Conservation (phyloP, 2,329 filamentous ascomycete genomes). For the Corniculantispora saksenae region DNA sequence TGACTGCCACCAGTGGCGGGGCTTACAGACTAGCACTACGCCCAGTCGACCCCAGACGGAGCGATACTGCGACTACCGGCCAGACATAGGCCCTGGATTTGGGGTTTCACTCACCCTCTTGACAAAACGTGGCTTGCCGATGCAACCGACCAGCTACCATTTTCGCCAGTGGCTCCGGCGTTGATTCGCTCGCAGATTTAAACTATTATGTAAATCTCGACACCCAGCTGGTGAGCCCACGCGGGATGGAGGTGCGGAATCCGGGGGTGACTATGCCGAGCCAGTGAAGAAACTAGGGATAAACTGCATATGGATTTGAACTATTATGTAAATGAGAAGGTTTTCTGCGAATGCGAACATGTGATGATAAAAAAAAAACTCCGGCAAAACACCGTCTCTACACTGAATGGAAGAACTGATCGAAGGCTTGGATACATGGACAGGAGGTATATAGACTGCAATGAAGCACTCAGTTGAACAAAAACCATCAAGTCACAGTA, state of each 20-base stretch:
- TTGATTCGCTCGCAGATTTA: not conserved
- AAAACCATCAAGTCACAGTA: not conserved
- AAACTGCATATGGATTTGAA: not conserved
- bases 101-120: no score
- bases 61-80: not conserved
- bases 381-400: not conserved
- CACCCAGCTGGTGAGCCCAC: not conserved
- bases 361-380: not conserved
- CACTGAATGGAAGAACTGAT: not conserved
- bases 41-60: not conserved
- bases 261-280: not conserved
- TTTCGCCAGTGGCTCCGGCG: not conserved
- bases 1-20: not conserved
- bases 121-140: not conserved
- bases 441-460: not conserved
- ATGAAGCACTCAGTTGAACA: not conserved
- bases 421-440: not conserved
- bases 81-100: not conserved
- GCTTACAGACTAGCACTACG: not conserved
- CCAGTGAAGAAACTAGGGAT: not conserved
- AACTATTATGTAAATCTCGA: conserved; percentile 6
- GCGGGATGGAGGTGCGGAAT: not conserved
- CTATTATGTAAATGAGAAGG: conserved; percentile 1
- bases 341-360: not conserved
- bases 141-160: not conserved